Evolutionary conservation across 176 grass and related monocot genomes (phyloP), one percentile per base, ranked within the genome.

Genomic region (Eragrostis curvula): DNA sequence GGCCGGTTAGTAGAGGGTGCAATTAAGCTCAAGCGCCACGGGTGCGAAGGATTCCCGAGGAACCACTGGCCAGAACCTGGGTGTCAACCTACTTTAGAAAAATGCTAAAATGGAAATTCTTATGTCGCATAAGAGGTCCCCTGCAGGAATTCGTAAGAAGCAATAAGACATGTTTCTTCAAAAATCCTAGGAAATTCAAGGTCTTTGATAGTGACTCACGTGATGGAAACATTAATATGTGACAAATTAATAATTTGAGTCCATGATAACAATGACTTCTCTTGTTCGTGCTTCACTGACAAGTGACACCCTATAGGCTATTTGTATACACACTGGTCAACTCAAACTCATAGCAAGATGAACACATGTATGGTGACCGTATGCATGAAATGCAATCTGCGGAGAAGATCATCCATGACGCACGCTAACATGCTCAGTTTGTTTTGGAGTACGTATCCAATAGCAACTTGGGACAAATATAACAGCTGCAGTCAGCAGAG

Each of bases 391-490:
- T 67, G 64, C 11, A 45, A 70, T 77, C 73, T 69, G 3, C 42
- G n/a, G n/a, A 7, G 12, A 59, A 47, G 73, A 77, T 77, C 23
- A 14, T 73, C 32, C 2, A 47, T 70, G 64, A 77, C 73, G 43
- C 16, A 32, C 6, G 49, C 73, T 64, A 24, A 46, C 62, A 84
- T 23, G 49, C 28, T 16, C 12, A 9, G 7, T 30, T 69, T 7
- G 50, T 68, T 68, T 69, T 68, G 25, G 25, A 20, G 21, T 13
- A 29, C n/a, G 60, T 43, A 44, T 11, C 10, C 36, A 67, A 55
- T 61, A 57, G 36, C 61, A 70, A 59, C 17, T 46, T 69, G 64
- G 24, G 41, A 69, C n/a, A 68, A 17, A 70, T 10, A 25, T 23
- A 14, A 9, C 0, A 25, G 21, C 5, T 12, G 41, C 20, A 45